Evolutionary conservation across 768 basidiomycete species (phyloP).

Genomic region (Pleurotus salmoneostramineus): DNA sequence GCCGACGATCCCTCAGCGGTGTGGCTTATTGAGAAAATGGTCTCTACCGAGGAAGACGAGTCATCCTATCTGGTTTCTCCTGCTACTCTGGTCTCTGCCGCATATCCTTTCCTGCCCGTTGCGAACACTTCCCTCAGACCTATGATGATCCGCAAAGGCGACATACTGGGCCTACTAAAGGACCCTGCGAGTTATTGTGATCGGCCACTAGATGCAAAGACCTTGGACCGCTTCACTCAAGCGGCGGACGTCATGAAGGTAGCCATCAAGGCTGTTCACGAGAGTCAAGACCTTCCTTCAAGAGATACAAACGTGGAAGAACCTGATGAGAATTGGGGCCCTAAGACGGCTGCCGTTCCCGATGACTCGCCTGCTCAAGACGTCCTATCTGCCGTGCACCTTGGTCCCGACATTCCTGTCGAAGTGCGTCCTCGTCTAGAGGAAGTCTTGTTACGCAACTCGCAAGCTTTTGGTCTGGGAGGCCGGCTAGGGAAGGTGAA

Average conservation of each 20-base stretch:
- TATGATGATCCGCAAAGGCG: conserved; percentile 9
- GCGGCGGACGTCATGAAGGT: conserved; percentile 9
- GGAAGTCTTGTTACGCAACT: conserved; percentile 12
- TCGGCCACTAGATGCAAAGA: neutral
- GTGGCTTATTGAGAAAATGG: conserved; percentile 15
- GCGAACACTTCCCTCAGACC: conserved; percentile 13
- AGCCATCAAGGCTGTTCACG: neutral
- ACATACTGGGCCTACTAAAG: conserved; percentile 9
- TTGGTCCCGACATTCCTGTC: conserved; percentile 14
- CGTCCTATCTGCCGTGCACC: conserved; percentile 10
- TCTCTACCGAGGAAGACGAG: conserved; percentile 11
- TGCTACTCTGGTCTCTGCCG: conserved; percentile 11
- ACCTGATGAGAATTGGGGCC: conserved; percentile 12
- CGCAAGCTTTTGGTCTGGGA: conserved; percentile 24
- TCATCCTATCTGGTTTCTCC: conserved; percentile 9
- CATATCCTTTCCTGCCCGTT: conserved; percentile 10
- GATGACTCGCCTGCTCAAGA: conserved; percentile 7
- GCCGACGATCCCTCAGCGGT: neutral
- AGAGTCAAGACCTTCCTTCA: neutral
- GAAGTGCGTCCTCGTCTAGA: conserved; percentile 10
- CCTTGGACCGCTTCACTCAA: neutral
- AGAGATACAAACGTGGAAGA: conserved; percentile 1
- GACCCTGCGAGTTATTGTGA: conserved; percentile 9
- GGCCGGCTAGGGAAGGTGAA: conserved; percentile 24
- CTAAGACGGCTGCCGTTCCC: conserved; percentile 19